phyloP scores from a whole-genome alignment of 169 alveolate genomes.

The Plasmodium coatneyi region DNA sequence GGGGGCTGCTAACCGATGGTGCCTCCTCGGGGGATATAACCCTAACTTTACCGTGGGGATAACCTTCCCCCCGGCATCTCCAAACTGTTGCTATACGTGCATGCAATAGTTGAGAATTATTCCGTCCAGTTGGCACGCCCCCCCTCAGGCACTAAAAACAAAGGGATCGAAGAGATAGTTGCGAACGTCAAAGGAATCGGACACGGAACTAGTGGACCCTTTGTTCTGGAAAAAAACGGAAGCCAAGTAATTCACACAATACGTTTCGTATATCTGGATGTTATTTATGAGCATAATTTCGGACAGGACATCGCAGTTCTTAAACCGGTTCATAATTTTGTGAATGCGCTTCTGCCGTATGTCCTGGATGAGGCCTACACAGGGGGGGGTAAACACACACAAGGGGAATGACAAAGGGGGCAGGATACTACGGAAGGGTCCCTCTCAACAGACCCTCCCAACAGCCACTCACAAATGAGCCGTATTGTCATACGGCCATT shows the following conservation, averaged over 20 bases:
- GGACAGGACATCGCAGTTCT: slow-evolving; percentile 39
- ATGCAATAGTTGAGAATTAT: background rate
- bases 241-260: slow-evolving; percentile 73
- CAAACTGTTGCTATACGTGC: background rate
- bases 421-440: background rate
- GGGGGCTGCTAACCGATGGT: background rate
- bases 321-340: slow-evolving; percentile 64
- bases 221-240: slow-evolving; percentile 66
- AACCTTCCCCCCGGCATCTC: background rate
- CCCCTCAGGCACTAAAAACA: slow-evolving; percentile 41
- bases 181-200: slow-evolving; percentile 54
- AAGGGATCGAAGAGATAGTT: slow-evolving; percentile 70
- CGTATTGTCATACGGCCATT: background rate
- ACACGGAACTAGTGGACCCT: background rate
- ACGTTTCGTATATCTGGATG: slow-evolving; percentile 72
- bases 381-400: background rate
- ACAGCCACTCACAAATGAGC: background rate
- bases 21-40: too few relatives aligned
- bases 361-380: slow-evolving; percentile 60
- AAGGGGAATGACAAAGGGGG: background rate
- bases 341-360: slow-evolving; percentile 68
- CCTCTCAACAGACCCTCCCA: background rate
- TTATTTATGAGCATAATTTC: slow-evolving; percentile 56
- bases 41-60: background rate
- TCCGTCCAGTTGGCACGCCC: background rate